These are phyloP conservation scores for Paraphoma chrysanthemicola DNA, from an alignment of 2,329 filamentous ascomycete species.

Conservation along the genomic window DNA sequence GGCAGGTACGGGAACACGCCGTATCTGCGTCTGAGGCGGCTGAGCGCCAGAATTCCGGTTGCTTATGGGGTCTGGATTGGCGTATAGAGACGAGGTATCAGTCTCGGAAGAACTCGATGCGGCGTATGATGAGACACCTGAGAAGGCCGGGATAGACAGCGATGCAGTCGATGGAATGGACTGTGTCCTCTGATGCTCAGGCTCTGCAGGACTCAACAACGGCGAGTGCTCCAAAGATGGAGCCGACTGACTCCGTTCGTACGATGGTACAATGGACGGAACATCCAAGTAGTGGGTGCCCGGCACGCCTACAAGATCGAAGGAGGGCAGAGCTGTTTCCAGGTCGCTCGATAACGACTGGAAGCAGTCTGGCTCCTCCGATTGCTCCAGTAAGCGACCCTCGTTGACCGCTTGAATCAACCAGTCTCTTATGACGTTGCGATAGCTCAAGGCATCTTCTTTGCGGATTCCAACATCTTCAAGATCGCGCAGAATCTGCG, in stretches of 20 bases:
- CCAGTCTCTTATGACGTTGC: constrained; percentile 39
- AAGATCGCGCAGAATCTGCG: constrained; percentile 39
- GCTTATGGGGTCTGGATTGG: not conserved
- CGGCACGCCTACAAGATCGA: not conserved
- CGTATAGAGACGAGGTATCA: constrained; percentile 6
- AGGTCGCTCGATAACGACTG: constrained; percentile 10
- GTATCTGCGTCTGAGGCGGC: not conserved
- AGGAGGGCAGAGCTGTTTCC: not conserved
- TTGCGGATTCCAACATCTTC: constrained; percentile 38
- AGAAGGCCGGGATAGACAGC: not conserved
- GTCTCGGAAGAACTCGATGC: constrained; percentile 1
- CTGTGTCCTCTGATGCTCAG: not conserved
- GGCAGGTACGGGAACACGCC: not conserved
- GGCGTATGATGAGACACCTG: not conserved
- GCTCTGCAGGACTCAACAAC: not conserved
- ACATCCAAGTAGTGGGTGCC: constrained; percentile 5
- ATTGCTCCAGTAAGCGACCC: constrained; percentile 35
- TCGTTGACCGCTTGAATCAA: constrained; percentile 40
- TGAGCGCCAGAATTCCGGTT: not conserved
- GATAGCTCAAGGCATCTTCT: constrained; percentile 29
- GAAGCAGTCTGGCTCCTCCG: constrained; percentile 8
- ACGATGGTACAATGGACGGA: not conserved
- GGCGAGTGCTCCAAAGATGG: not conserved
- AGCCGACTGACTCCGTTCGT: not conserved
- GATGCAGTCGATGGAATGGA: constrained; percentile 1